A percentile compares a stretch with the other conserved stretches of the same genome.
phyloP scores from a whole-genome alignment of 2,329 filamentous ascomycete species.

The Aspergillus sp. region DNA sequence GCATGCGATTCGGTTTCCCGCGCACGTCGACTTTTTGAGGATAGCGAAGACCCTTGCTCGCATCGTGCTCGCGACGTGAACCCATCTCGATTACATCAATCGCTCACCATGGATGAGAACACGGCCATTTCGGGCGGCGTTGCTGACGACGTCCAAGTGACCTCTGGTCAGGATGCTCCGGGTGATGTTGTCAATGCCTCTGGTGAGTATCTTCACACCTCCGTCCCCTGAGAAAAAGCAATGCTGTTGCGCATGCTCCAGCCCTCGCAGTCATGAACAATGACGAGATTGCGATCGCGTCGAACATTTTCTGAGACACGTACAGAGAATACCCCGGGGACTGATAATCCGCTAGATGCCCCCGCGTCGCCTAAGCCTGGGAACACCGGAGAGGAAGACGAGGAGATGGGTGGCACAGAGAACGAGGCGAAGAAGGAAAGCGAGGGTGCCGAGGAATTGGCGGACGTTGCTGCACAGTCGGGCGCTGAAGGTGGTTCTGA shows the following conservation, averaged over 20 bases:
- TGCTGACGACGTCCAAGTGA: conserved; percentile 29
- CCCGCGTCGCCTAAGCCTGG: conserved; percentile 64
- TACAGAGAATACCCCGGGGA: conserved; percentile 34
- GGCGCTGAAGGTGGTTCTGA: conserved; percentile 53
- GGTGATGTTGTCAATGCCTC: conserved; percentile 31
- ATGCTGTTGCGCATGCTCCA: neutral
- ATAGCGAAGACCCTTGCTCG: conserved; percentile 30
- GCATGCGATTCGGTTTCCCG: conserved; percentile 12
- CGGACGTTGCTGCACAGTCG: conserved; percentile 46
- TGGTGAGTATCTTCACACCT: conserved; percentile 27
- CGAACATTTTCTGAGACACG: conserved; percentile 33
- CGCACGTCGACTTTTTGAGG: conserved; percentile 16
- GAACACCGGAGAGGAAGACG: conserved; percentile 64
- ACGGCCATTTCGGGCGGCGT: conserved; percentile 26
- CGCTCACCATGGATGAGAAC: conserved; percentile 38
- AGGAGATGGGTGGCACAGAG: conserved; percentile 73
- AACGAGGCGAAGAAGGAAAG: conserved; percentile 47
- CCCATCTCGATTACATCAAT: conserved; percentile 25
- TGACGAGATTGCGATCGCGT: conserved; percentile 33
- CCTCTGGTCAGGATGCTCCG: conserved; percentile 29
- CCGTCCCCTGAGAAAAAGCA: conserved; percentile 12
- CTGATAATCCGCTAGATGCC: conserved; percentile 69
- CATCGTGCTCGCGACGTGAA: conserved; percentile 31
- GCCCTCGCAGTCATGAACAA: conserved; percentile 20
- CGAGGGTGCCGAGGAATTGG: conserved; percentile 43